These are phyloP conservation scores for Solanum peruvianum DNA, from an alignment of 257 asterid species.

Conservation along the genomic window DNA sequence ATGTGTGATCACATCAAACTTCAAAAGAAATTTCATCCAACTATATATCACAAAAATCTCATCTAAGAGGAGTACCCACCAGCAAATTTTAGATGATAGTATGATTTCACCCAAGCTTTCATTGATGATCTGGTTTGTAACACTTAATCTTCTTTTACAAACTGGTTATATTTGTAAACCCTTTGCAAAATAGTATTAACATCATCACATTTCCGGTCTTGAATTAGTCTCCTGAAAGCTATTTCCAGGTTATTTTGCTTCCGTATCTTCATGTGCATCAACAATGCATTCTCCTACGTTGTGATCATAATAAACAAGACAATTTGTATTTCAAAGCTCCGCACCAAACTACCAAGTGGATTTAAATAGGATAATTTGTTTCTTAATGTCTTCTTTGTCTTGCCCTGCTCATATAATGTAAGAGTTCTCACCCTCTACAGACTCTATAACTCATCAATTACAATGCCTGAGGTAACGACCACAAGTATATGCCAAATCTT, in stretches of 20 bases:
- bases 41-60: not conserved
- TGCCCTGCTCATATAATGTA: not conserved
- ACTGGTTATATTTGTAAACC: not conserved
- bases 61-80: not conserved
- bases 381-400: not conserved
- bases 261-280: not conserved
- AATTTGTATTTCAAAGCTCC: not conserved
- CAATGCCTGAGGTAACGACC: not conserved
- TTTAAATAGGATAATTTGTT: not conserved
- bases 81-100: not conserved
- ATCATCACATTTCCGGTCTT: not conserved
- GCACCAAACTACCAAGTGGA: not conserved
- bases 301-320: not conserved
- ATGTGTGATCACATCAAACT: not conserved
- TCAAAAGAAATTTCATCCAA: not conserved
- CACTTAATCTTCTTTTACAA: not conserved
- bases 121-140: not conserved
- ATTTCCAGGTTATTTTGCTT: not conserved
- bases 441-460: not conserved
- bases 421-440: not conserved
- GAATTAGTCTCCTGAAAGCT: not conserved
- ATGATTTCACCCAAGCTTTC: not conserved
- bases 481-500: not conserved
- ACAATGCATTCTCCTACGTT: not conserved
- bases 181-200: not conserved